Evolutionary conservation across 768 basidiomycete species (phyloP).

Genomic region (Candolleomyces eurysporus): DNA sequence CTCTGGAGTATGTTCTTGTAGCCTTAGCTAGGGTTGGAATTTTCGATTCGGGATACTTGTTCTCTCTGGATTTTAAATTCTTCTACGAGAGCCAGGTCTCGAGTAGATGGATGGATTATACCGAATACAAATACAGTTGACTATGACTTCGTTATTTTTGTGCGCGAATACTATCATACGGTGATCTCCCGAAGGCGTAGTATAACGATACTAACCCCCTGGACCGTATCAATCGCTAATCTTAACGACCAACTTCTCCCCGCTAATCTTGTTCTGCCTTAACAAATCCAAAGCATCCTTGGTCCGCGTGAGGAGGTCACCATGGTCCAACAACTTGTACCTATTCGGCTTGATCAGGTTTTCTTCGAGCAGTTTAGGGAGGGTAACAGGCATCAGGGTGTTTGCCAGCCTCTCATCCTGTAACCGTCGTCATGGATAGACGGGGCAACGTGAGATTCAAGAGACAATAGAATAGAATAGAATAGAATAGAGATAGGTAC

Average conservation of each 20-base stretch:
- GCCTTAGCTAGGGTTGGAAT: no score
- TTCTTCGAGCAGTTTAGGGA: constrained; percentile 37
- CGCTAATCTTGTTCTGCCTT: constrained; percentile 46
- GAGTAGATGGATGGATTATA: no score
- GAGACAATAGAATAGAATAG: no score
- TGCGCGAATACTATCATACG: no score
- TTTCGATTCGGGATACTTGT: no score
- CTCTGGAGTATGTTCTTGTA: no score
- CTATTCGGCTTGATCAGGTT: constrained; percentile 41
- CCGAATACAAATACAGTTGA: no score
- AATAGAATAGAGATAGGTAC: neutral
- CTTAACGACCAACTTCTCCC: constrained; percentile 49
- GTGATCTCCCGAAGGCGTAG: no score
- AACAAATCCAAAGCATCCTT: constrained; percentile 42
- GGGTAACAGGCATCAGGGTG: constrained; percentile 44
- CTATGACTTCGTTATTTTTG: no score
- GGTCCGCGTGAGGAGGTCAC: constrained; percentile 40
- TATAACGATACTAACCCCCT: no score
- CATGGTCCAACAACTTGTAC: constrained; percentile 39
- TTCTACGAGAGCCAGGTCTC: no score
- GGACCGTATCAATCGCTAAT: constrained; percentile 12
- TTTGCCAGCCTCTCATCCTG: constrained; percentile 42
- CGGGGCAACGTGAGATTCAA: neutral
- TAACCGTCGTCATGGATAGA: neutral
- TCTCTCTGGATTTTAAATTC: no score